A percentile compares a stretch with the other conserved stretches of the same genome.
phyloP scores from a whole-genome alignment of 2,329 filamentous ascomycete species.

The Trichophyton benhamiae region DNA sequence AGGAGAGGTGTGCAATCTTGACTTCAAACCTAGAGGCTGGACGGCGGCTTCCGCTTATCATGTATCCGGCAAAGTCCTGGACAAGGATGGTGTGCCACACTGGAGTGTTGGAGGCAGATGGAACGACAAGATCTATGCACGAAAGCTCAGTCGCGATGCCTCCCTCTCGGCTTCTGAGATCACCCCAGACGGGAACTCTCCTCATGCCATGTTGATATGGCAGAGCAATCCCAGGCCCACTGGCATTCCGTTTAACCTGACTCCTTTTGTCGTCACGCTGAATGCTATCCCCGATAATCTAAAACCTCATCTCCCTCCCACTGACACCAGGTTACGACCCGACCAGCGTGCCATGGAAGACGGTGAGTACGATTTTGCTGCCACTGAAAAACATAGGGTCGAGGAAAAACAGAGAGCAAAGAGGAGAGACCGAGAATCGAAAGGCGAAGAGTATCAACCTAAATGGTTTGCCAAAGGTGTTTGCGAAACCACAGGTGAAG shows the following conservation, averaged over 20 bases:
- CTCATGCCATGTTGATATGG: conserved; percentile 82
- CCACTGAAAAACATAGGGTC: conserved; percentile 83
- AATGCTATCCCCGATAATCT: conserved; percentile 86
- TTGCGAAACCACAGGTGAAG: conserved; percentile 71
- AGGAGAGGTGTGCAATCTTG: conserved; percentile 73
- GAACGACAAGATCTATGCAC: conserved; percentile 95
- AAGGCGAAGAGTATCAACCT: conserved; percentile 68
- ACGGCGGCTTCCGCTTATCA: conserved; percentile 86
- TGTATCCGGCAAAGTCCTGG: conserved; percentile 73
- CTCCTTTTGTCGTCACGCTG: conserved; percentile 86
- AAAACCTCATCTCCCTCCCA: conserved; percentile 66
- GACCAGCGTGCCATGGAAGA: conserved; percentile 98
- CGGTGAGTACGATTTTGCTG: conserved; percentile 88
- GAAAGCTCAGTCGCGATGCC: conserved; percentile 48
- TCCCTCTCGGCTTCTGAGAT: conserved; percentile 59
- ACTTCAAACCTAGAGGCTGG: conserved; percentile 95
- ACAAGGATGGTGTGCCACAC: conserved; percentile 63
- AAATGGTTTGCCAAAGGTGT: conserved; percentile 69
- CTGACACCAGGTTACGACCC: conserved; percentile 81
- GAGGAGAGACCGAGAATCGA: conserved; percentile 58
- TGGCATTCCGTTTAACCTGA: conserved; percentile 92
- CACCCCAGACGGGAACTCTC: conserved; percentile 47
- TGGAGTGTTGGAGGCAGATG: conserved; percentile 88
- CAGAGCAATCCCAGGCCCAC: conserved; percentile 68
- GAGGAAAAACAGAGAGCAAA: conserved; percentile 81